Percentiles rank a stretch among this genome's conserved stretches.
These are phyloP conservation scores for Arthrobotrys megalospora DNA, from an alignment of 2,329 filamentous ascomycete genomes.

Conservation along the genomic window DNA sequence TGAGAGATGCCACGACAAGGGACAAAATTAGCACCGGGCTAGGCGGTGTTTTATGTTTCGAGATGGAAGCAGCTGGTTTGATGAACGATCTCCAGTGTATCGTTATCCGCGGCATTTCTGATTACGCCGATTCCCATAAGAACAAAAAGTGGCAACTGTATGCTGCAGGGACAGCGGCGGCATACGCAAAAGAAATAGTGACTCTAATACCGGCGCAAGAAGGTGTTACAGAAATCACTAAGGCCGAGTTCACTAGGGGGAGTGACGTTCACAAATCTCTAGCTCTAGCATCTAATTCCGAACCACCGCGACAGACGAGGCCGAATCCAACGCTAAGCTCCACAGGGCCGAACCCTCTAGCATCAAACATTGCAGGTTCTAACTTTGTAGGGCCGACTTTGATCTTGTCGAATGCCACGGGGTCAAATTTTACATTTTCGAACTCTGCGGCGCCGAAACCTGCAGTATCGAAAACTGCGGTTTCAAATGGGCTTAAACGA, in stretches of 20 bases:
- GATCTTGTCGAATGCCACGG: too few relatives aligned
- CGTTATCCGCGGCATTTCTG: constrained; percentile 29
- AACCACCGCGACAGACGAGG: not conserved
- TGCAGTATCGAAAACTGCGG: not conserved
- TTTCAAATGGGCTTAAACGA: not conserved
- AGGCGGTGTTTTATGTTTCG: constrained; percentile 13
- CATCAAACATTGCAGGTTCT: not conserved
- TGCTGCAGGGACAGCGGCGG: constrained; percentile 14
- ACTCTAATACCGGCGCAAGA: not conserved
- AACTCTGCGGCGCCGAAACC: too few relatives aligned
- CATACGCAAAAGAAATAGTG: constrained; percentile 24
- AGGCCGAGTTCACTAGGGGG: not conserved
- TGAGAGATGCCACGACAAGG: constrained; percentile 9
- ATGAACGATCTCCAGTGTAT: constrained; percentile 8
- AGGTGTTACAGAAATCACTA: not conserved
- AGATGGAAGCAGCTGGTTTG: constrained; percentile 8
- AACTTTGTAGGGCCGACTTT: too few relatives aligned
- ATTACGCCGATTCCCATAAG: constrained; percentile 35
- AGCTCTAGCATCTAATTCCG: not conserved
- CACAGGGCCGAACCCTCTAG: not conserved
- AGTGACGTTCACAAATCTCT: not conserved
- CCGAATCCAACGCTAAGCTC: not conserved
- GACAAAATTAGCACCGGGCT: constrained; percentile 8
- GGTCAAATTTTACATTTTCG: too few relatives aligned
- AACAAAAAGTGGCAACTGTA: constrained; percentile 27